A percentile compares a stretch with the other conserved stretches of the same genome.
These are phyloP conservation scores for Lachnellula arida DNA, from an alignment of 2,329 filamentous ascomycete genomes.

Conservation along the genomic window DNA sequence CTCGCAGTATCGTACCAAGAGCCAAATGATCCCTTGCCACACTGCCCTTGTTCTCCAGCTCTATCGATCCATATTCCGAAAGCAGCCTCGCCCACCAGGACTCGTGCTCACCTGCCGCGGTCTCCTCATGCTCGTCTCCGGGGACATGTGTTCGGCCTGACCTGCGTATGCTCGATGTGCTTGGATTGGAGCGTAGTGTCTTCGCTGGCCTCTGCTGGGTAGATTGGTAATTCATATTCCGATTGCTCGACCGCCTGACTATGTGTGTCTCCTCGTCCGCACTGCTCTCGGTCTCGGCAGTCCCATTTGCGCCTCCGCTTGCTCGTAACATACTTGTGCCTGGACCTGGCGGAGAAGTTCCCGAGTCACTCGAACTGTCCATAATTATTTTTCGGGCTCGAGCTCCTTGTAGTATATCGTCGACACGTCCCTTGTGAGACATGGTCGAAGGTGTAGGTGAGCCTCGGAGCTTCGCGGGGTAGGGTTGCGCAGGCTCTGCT, in stretches of 20 bases:
- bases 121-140: conserved; percentile 7
- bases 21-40: conserved; percentile 80
- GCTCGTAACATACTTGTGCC: background rate
- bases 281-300: conserved; percentile 21
- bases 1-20: conserved; percentile 49
- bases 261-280: conserved; percentile 38
- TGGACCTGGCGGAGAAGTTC: background rate
- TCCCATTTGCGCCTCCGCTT: background rate
- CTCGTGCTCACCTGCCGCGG: conserved; percentile 28
- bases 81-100: conserved; percentile 50
- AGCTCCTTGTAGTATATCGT: conserved; percentile 24
- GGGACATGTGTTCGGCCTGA: conserved; percentile 3
- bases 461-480: conserved; percentile 3
- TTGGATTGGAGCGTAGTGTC: conserved; percentile 1
- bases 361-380: conserved; percentile 6
- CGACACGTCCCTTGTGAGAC: background rate
- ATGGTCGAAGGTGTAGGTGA: background rate
- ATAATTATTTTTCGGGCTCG: conserved; percentile 18
- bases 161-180: conserved; percentile 14
- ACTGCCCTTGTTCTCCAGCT: conserved; percentile 81
- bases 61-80: conserved; percentile 49
- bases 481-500: background rate
- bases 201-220: conserved; percentile 11
- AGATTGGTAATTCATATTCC: conserved; percentile 22
- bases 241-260: conserved; percentile 22